These are phyloP conservation scores for Pseudopithomyces maydicus DNA, from an alignment of 2,329 filamentous ascomycete genomes.

Conservation along the genomic window DNA sequence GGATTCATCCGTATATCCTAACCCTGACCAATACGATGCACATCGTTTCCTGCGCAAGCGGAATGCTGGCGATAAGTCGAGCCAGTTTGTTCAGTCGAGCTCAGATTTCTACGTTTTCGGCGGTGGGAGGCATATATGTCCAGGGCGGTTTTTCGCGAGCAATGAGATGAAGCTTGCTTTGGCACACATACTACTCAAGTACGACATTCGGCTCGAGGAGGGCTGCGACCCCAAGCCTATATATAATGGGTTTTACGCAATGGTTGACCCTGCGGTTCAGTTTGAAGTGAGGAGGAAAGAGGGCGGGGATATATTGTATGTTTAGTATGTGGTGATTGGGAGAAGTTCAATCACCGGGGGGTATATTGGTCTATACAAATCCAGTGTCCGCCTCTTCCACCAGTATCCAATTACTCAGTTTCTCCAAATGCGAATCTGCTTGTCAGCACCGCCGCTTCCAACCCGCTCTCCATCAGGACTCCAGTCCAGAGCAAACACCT, in stretches of 20 bases:
- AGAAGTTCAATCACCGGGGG: background rate
- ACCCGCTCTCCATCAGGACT: constrained; percentile 87
- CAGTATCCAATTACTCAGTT: constrained; percentile 48
- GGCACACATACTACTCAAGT: constrained; percentile 17
- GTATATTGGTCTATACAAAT: background rate
- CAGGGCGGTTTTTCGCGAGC: constrained; percentile 27
- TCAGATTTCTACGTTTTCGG: constrained; percentile 12
- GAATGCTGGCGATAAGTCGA: background rate
- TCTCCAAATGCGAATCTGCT: constrained; percentile 70
- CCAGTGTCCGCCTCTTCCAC: background rate
- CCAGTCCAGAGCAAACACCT: constrained; percentile 96
- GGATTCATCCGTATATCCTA: background rate
- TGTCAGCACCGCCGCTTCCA: constrained; percentile 91
- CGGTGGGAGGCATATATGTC: constrained; percentile 21
- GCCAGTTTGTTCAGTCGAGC: background rate
- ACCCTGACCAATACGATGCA: constrained; percentile 11
- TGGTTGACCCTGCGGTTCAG: too few relatives aligned
- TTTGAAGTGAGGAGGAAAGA: too few relatives aligned
- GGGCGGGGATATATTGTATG: too few relatives aligned
- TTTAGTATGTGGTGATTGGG: background rate
- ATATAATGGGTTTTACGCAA: too few relatives aligned
- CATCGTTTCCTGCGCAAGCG: constrained; percentile 11
- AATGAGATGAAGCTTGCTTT: constrained; percentile 26
- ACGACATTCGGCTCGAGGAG: constrained; percentile 15
- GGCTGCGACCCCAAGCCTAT: too few relatives aligned